These are phyloP conservation scores for Xylaria nigripes DNA, from an alignment of 495 filamentous ascomycete genomes.

Conservation along the genomic window DNA sequence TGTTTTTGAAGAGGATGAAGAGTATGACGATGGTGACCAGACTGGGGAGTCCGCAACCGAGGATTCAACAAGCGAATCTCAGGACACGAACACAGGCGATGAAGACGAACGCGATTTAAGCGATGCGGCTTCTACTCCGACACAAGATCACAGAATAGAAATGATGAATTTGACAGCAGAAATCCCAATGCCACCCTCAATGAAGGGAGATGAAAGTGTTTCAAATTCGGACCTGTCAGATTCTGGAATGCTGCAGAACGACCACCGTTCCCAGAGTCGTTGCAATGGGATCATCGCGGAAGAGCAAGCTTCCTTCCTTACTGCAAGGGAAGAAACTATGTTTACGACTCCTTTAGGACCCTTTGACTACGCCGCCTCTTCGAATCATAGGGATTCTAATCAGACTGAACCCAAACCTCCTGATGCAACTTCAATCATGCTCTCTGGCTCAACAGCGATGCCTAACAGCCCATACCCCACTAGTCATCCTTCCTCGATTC, in stretches of 20 bases:
- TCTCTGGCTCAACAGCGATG: constrained; percentile 37
- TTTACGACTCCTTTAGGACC: constrained; percentile 5
- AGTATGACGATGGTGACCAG: constrained; percentile 46
- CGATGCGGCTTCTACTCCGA: constrained; percentile 22
- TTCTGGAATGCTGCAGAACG: constrained; percentile 28
- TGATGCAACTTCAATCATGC: constrained; percentile 38
- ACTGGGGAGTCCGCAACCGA: constrained; percentile 17
- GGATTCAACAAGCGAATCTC: constrained; percentile 16
- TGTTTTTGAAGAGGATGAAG: constrained; percentile 94
- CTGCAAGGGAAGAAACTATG: constrained; percentile 28
- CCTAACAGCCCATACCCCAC: constrained; percentile 46
- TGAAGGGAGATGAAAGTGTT: constrained; percentile 35
- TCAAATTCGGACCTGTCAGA: constrained; percentile 28
- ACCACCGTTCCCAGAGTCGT: constrained; percentile 33
- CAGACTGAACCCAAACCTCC: constrained; percentile 50
- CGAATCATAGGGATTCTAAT: constrained; percentile 45
- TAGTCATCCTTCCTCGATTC: constrained; percentile 47
- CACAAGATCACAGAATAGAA: constrained; percentile 16
- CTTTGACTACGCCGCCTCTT: constrained; percentile 49
- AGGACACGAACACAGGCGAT: constrained; percentile 16
- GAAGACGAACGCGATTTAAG: constrained; percentile 17
- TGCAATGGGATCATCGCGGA: constrained; percentile 38
- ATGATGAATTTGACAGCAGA: constrained; percentile 5
- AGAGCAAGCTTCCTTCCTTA: constrained; percentile 17
- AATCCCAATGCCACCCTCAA: neutral